Evolutionary conservation across 225 moss, liverwort and hornwort species (phyloP), one percentile per base, ranked within the genome.

Genomic region (Takakia lepidozioides): DNA sequence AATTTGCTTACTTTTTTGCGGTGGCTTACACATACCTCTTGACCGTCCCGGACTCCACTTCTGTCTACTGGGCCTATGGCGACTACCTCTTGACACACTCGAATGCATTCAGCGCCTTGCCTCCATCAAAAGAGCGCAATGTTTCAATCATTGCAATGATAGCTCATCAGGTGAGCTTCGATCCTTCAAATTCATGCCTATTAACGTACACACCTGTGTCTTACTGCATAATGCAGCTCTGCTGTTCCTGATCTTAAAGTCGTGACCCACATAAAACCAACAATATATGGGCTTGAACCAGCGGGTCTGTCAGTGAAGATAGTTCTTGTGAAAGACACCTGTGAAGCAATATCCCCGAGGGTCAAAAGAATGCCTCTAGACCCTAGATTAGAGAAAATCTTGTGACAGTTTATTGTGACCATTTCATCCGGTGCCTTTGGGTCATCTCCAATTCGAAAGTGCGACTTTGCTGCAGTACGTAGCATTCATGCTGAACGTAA

Each of bases 31-130:
- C 56, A 18, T 61, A 60, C 43, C 28, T 50, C 46, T 48, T 68
- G 11, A 56, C 37, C 4, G 18, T 68, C n/a, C 68, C 68, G 36
- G 50, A 68, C 23, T 56, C 68, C 0, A 43, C 61, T 20, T 50
- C 56, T n/a, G 56, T 68, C 26, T 68, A 56, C 18, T 68, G 68
- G 68, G 68, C 68, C 7, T 62, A 39, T 25, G 68, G 68, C 23
- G 68, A 68, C 38, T 2, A 42, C 26, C 49, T 68, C 22, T 50
- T 68, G 1, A 25, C 35, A 4, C 48, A 68, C 10, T 15, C 61
- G 1, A 68, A 68, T 26, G 62, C 61, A 3, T 62, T 47, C 25
- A 55, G 55, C 10, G 61, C 61, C 28, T 43, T 68, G 20, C 68
- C 68, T 1, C 32, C 50, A 2, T 68, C 68, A 11, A 19, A 17